These are phyloP conservation scores for Pisolithus microcarpus DNA, from an alignment of 768 basidiomycete species.

Conservation along the genomic window DNA sequence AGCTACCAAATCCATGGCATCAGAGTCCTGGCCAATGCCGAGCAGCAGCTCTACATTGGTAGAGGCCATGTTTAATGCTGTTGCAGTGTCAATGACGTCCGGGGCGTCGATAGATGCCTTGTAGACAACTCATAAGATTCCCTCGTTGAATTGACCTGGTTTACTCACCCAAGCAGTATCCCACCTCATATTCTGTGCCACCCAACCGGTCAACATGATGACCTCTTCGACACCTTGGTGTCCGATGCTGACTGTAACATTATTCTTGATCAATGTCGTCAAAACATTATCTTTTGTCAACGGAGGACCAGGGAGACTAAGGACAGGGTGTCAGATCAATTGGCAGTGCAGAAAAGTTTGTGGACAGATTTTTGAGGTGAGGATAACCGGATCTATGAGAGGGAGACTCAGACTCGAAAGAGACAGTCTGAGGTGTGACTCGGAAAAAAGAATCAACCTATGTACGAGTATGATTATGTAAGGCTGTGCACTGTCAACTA, in stretches of 20 bases:
- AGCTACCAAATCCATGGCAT: conserved; percentile 32
- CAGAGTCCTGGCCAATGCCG: conserved; percentile 22
- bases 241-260: conserved; percentile 61
- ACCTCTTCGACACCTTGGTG: conserved; percentile 36
- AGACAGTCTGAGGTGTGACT: no score
- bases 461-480: no score
- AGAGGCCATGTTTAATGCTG: conserved; percentile 36
- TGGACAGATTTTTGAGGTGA: no score
- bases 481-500: no score
- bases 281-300: conserved; percentile 59
- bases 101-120: conserved; percentile 31
- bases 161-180: conserved; percentile 89
- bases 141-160: conserved; percentile 6
- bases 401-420: no score
- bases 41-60: conserved; percentile 38
- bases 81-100: conserved; percentile 33
- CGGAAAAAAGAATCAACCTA: no score
- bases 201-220: conserved; percentile 72
- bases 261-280: conserved; percentile 48
- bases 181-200: conserved; percentile 84
- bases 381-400: no score
- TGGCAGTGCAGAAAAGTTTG: background rate
- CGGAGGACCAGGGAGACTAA: conserved; percentile 64
- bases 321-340: background rate
- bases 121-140: background rate